These are phyloP conservation scores for Camelina sativa DNA, from an alignment of 345 rosid genomes.

Conservation along the genomic window DNA sequence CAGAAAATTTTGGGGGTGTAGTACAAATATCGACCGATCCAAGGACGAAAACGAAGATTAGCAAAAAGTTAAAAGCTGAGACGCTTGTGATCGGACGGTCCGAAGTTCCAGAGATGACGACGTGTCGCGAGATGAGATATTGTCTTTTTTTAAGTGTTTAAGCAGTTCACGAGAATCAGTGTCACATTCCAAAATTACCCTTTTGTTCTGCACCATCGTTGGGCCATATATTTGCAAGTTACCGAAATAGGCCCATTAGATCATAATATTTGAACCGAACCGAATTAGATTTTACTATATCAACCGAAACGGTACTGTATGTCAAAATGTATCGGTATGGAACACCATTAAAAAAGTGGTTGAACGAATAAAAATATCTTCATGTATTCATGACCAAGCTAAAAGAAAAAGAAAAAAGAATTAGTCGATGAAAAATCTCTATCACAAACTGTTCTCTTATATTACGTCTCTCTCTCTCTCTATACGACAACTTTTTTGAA, in stretches of 20 bases:
- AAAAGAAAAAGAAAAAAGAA: neutral
- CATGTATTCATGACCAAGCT: constrained; percentile 35
- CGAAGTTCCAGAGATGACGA: neutral
- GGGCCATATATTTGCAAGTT: too few relatives aligned
- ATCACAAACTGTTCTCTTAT: constrained; percentile 28
- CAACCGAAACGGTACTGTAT: too few relatives aligned
- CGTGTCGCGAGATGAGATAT: neutral
- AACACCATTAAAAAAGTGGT: neutral
- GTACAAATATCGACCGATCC: neutral
- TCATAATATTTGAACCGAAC: too few relatives aligned
- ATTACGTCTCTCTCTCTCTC: constrained; percentile 20
- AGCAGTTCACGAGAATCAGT: neutral
- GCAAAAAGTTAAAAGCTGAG: neutral
- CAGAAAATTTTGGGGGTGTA: neutral
- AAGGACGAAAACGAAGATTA: neutral
- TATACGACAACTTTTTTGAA: constrained; percentile 25
- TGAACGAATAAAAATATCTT: neutral
- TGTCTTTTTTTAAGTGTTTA: neutral
- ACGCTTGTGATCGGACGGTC: constrained; percentile 6
- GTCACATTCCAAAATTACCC: too few relatives aligned
- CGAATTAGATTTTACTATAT: too few relatives aligned
- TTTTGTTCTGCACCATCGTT: too few relatives aligned
- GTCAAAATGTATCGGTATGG: too few relatives aligned
- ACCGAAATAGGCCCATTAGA: too few relatives aligned
- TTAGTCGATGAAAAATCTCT: constrained; percentile 23